These are phyloP conservation scores for Phaseolus lunatus DNA, from an alignment of 306 rosid species.

Conservation along the genomic window DNA sequence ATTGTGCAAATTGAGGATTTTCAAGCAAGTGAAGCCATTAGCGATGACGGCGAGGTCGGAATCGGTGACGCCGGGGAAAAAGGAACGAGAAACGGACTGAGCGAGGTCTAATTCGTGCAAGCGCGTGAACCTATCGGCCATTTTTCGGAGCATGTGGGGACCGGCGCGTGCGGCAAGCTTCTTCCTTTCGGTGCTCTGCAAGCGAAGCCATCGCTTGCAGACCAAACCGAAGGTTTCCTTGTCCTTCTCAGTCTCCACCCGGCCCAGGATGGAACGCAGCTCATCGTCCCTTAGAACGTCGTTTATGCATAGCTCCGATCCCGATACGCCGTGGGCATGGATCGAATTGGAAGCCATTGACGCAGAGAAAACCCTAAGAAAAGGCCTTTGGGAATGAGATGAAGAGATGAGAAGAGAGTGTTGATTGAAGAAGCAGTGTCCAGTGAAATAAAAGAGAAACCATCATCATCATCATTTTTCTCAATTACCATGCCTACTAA, in stretches of 20 bases:
- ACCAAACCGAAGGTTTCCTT: conserved; percentile 87
- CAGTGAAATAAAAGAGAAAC: too few species aligned
- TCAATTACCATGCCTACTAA: too few species aligned
- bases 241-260: conserved; percentile 69
- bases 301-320: conserved; percentile 58
- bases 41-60: conserved; percentile 86
- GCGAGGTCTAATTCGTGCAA: conserved; percentile 81
- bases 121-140: conserved; percentile 84
- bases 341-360: conserved; percentile 56
- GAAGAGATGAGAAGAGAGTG: too few species aligned
- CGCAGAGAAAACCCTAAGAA: conserved; percentile 44
- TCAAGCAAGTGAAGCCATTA: conserved; percentile 70
- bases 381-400: conserved; percentile 16
- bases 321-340: conserved; percentile 32
- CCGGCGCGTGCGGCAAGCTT: conserved; percentile 93
- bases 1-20: conserved; percentile 70
- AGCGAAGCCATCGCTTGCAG: conserved; percentile 85
- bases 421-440: too few species aligned
- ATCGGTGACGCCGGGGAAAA: conserved; percentile 88
- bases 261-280: conserved; percentile 72
- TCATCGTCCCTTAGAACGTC: conserved; percentile 79
- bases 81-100: conserved; percentile 92
- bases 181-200: conserved; percentile 95
- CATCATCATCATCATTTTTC: too few species aligned
- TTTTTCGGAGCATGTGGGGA: conserved; percentile 78